These are phyloP conservation scores for Neurospora sp. DNA, from an alignment of 495 filamentous ascomycete species.

Conservation along the genomic window DNA sequence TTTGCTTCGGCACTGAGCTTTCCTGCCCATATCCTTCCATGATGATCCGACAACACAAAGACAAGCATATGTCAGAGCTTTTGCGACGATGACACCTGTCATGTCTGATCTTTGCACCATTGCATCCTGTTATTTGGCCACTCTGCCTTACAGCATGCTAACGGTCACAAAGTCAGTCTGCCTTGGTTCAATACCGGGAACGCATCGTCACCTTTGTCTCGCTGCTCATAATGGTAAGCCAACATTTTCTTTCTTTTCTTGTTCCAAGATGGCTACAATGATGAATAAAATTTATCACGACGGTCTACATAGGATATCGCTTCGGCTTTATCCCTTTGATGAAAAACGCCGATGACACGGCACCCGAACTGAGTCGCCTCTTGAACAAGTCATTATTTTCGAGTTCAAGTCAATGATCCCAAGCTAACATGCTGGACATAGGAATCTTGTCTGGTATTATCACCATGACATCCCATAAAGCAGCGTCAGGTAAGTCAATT, in stretches of 20 bases:
- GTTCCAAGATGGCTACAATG: constrained; percentile 23
- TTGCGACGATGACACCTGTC: constrained; percentile 50
- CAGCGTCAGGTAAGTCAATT: not conserved
- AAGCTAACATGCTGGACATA: constrained; percentile 8
- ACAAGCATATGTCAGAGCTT: constrained; percentile 88
- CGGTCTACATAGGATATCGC: constrained; percentile 87
- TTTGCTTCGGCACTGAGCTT: not conserved
- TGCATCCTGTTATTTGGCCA: constrained; percentile 5
- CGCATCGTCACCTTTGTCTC: not conserved
- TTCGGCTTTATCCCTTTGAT: constrained; percentile 48
- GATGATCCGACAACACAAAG: constrained; percentile 59
- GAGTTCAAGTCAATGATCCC: not conserved
- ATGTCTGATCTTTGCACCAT: constrained; percentile 30
- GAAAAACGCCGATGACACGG: constrained; percentile 86
- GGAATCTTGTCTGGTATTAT: not conserved
- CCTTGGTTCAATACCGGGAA: not conserved
- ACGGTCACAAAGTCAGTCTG: constrained; percentile 9
- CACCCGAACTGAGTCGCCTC: constrained; percentile 45
- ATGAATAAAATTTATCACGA: constrained; percentile 81
- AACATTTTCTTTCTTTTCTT: not conserved
- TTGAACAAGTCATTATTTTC: not conserved
- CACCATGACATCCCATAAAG: not conserved
- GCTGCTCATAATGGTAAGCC: constrained; percentile 7
- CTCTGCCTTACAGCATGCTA: constrained; percentile 4
- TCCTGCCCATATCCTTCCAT: constrained; percentile 23